Evolutionary conservation across 495 filamentous ascomycete genomes (phyloP).

Genomic region (Penicillium dipodomyicola): DNA sequence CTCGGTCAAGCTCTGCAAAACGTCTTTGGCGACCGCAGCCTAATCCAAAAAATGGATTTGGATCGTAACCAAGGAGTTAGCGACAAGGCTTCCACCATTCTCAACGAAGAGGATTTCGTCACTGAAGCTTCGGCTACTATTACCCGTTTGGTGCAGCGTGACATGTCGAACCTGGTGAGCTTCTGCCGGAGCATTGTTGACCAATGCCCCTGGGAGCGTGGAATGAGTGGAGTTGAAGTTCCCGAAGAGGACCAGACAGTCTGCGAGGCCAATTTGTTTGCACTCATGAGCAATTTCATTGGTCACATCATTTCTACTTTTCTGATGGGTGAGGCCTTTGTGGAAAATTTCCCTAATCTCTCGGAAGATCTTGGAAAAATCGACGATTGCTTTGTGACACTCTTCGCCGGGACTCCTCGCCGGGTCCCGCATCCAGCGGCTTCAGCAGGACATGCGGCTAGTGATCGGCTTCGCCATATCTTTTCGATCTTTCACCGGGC

Average conservation of each 20-base stretch:
- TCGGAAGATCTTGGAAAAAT: conserved; percentile 55
- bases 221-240: conserved; percentile 33
- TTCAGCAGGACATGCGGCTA: conserved; percentile 52
- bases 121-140: conserved; percentile 36
- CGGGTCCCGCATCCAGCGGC: conserved; percentile 51
- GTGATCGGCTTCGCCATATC: conserved; percentile 46
- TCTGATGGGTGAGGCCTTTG: conserved; percentile 54
- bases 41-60: conserved; percentile 33
- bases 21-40: conserved; percentile 49
- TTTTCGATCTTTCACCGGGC: conserved; percentile 51
- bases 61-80: conserved; percentile 34
- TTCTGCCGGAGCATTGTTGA: conserved; percentile 60
- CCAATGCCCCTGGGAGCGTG: conserved; percentile 59
- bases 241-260: conserved; percentile 32
- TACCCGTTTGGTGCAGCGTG: conserved; percentile 38
- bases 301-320: conserved; percentile 49
- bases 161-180: conserved; percentile 52
- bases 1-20: conserved; percentile 44
- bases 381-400: conserved; percentile 50
- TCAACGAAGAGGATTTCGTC: conserved; percentile 47
- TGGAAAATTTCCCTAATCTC: conserved; percentile 53
- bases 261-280: conserved; percentile 52
- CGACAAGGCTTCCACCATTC: conserved; percentile 32
- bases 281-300: conserved; percentile 54
- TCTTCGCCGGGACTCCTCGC: conserved; percentile 52